Conservation (phyloP, 2,329 filamentous ascomycete species). For the Cladosporium sp. region DNA sequence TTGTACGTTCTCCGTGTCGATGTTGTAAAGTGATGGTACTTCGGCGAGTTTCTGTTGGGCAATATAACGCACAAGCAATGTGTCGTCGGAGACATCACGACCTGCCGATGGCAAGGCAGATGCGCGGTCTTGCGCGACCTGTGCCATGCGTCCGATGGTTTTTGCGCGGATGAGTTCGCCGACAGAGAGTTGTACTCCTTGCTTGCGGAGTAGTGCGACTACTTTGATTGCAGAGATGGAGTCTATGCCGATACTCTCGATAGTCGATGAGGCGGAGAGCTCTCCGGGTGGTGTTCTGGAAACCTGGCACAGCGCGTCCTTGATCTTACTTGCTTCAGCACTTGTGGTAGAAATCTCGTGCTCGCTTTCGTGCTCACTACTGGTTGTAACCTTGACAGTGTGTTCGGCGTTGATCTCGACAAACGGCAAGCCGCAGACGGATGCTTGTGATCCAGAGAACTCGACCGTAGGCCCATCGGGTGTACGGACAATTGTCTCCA, state of each 20-base stretch:
- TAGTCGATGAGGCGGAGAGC: conserved; percentile 62
- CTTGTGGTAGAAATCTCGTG: not conserved
- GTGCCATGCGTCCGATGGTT: conserved; percentile 66
- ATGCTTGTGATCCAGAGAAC: conserved; percentile 55
- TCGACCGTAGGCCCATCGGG: conserved; percentile 55
- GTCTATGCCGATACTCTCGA: conserved; percentile 85
- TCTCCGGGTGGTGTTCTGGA: conserved; percentile 60
- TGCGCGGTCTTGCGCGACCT: conserved; percentile 6
- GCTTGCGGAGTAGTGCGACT: conserved; percentile 66
- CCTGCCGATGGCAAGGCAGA: conserved; percentile 19
- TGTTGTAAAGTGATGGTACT: conserved; percentile 27
- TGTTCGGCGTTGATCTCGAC: conserved; percentile 35
- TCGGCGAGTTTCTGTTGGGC: conserved; percentile 16
- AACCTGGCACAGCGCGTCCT: conserved; percentile 50
- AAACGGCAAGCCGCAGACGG: conserved; percentile 63
- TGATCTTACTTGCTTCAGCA: conserved; percentile 7
- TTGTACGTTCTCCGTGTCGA: conserved; percentile 53
- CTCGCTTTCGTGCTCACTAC: conserved; percentile 8
- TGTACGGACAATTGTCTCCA: conserved; percentile 56
- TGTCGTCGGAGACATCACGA: conserved; percentile 4
- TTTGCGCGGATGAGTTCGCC: conserved; percentile 68
- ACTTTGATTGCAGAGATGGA: conserved; percentile 91
- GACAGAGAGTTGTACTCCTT: conserved; percentile 63
- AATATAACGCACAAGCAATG: conserved; percentile 23
- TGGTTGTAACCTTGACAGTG: not conserved